Percentiles rank a stretch among this genome's conserved stretches.
Evolutionary conservation across 2,329 filamentous ascomycete genomes (phyloP).

Genomic region (Xylariaceae sp.): DNA sequence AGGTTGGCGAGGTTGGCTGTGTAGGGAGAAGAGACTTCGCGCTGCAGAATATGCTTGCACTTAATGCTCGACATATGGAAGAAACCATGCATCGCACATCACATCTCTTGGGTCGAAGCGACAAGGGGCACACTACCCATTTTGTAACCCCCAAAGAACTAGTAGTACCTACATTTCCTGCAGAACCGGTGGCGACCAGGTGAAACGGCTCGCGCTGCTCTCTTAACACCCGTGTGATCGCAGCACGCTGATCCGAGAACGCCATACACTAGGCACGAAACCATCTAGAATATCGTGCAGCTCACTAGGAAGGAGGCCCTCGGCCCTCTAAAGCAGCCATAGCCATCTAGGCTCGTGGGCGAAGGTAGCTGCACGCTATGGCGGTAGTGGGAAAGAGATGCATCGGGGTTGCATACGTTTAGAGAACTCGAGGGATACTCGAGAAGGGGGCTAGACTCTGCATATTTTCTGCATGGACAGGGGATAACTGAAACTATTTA

Average conservation of each 20-base stretch:
- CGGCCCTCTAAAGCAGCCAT: background rate
- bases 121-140: background rate
- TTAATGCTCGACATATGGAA: slow-evolving; percentile 24
- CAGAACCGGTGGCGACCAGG: no score
- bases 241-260: no score
- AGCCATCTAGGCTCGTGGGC: slow-evolving; percentile 4
- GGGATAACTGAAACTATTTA: slow-evolving; percentile 33
- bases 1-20: slow-evolving; percentile 1
- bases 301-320: no score
- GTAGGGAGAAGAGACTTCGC: slow-evolving; percentile 2
- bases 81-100: no score
- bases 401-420: slow-evolving; percentile 26
- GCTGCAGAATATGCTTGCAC: slow-evolving; percentile 24
- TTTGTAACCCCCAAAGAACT: slow-evolving; percentile 8
- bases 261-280: no score
- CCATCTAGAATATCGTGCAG: no score
- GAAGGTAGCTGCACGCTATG: slow-evolving; percentile 14
- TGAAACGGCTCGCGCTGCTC: no score
- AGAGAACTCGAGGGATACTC: slow-evolving; percentile 25
- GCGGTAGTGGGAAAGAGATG: slow-evolving; percentile 13
- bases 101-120: slow-evolving; percentile 6
- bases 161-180: no score
- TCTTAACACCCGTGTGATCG: no score
- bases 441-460: slow-evolving; percentile 21
- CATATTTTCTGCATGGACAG: slow-evolving; percentile 31